phyloP scores from a whole-genome alignment of 2,329 filamentous ascomycete species.

The Xylaria sp. region DNA sequence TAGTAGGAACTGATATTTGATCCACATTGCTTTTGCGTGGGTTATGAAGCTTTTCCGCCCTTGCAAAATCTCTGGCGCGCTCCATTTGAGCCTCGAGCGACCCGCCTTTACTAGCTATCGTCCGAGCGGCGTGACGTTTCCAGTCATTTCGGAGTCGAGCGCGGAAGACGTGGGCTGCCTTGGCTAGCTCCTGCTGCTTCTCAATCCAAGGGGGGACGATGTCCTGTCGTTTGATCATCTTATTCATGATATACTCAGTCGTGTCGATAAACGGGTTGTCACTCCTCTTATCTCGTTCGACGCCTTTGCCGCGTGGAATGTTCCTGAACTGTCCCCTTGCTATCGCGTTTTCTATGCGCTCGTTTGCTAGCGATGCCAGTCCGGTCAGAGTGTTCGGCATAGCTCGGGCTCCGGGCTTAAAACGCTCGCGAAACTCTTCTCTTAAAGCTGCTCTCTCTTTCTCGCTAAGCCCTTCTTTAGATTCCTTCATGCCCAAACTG shows the following conservation, averaged over 20 bases:
- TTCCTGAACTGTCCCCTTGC: slow-evolving; percentile 88
- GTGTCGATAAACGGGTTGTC: slow-evolving; percentile 93
- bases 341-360: slow-evolving; percentile 91
- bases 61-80: slow-evolving; percentile 77
- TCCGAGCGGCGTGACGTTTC: slow-evolving; percentile 81
- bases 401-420: slow-evolving; percentile 74
- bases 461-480: slow-evolving; percentile 69
- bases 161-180: slow-evolving; percentile 76
- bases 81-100: slow-evolving; percentile 76
- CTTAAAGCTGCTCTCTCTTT: slow-evolving; percentile 77
- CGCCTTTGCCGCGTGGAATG: slow-evolving; percentile 79
- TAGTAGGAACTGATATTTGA: slow-evolving; percentile 59
- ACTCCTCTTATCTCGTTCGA: slow-evolving; percentile 84
- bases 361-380: slow-evolving; percentile 84
- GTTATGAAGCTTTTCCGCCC: slow-evolving; percentile 75
- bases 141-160: slow-evolving; percentile 81
- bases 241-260: slow-evolving; percentile 98
- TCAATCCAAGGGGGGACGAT: slow-evolving; percentile 98
- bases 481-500: slow-evolving; percentile 57
- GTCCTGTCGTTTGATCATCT: slow-evolving; percentile 96
- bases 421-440: slow-evolving; percentile 81
- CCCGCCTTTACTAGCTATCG: slow-evolving; percentile 82
- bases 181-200: slow-evolving; percentile 90
- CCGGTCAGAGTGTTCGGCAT: slow-evolving; percentile 83
- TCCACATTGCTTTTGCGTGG: slow-evolving; percentile 61